A percentile compares a stretch with the other conserved stretches of the same genome.
Evolutionary conservation across 306 rosid species (phyloP).

Genomic region (peach (Prunus persica)): DNA sequence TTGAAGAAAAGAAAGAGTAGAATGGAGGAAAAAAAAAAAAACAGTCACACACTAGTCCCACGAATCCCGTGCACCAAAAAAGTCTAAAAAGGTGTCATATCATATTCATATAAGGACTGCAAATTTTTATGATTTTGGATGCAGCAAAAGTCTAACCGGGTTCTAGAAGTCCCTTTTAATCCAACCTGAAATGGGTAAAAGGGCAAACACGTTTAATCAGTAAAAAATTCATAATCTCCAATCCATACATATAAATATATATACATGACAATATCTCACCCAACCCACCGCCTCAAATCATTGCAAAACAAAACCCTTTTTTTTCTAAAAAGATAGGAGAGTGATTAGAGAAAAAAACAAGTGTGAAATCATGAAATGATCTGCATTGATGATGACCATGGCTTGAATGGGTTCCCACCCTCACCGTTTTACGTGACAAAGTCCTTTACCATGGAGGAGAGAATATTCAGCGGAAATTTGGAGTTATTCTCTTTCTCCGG

Average conservation of each 20-base stretch:
- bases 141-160: conserved; percentile 12
- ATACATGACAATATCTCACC: background rate
- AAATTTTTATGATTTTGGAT: conserved; percentile 12
- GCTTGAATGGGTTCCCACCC: conserved; percentile 14
- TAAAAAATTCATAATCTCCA: background rate
- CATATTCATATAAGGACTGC: background rate
- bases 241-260: background rate
- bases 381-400: background rate
- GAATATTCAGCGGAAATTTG: background rate
- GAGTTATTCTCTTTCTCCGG: background rate
- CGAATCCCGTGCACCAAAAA: conserved; percentile 11
- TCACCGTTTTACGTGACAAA: background rate
- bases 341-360: too few species aligned
- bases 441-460: background rate
- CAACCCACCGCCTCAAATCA: background rate
- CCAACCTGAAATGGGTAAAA: conserved; percentile 9
- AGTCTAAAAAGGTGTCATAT: conserved; percentile 3
- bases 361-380: background rate
- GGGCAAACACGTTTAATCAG: background rate
- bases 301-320: background rate
- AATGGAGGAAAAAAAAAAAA: background rate
- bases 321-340: background rate
- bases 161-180: conserved; percentile 10
- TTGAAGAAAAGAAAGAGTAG: background rate
- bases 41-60: background rate